Evolutionary conservation across 75 land plant genomes (phyloP), one percentile per base, ranked within the genome.

Genomic region (Cupressus sempervirens): DNA sequence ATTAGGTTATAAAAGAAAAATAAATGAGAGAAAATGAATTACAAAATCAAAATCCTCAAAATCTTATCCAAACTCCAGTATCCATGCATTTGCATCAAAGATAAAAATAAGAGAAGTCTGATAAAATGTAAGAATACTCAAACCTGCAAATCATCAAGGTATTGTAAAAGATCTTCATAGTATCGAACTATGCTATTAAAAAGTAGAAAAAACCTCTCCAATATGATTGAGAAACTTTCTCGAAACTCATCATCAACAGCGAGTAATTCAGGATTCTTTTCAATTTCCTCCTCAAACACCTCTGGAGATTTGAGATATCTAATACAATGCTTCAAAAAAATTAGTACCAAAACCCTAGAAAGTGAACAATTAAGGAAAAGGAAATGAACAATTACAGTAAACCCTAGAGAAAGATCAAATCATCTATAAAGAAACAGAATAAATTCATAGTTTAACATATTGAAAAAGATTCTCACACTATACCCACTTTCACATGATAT

Each of bases 291-390:
- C 87, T 91, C 92, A 74, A 73, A 90, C 26, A 87, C 84, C 46
- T 90, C 85, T 16, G 91, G 89, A 50, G 91, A 87, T 38, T 91
- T 90, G 86, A 89, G 83, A 75, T 91, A 91, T 50, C 89, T 88
- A 84, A 43, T 14, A 77, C 8, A 76, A 41, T 76, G 45, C 10
- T 38, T 76, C 36, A 8, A 76, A 20, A 76, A 40, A 29, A 41
- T 40, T 41, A 76, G 46, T 18, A 23, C 80, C 20, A 20, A 23
- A 76, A 38, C 14, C 80, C 23, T 16, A 7, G n/a, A 29, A 76
- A 76, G 38, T 75, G 32, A 29, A 15, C 16, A 76, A 38, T 13
- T 40, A 40, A 76, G 45, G 79, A 76, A 43, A 41, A 76, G n/a
- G 79, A 76, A 43, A 41, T 75, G 48, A 43, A 77, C n/a, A 26